Evolutionary conservation across 331 rosid genomes (phyloP).

Genomic region (Cydonia oblonga): DNA sequence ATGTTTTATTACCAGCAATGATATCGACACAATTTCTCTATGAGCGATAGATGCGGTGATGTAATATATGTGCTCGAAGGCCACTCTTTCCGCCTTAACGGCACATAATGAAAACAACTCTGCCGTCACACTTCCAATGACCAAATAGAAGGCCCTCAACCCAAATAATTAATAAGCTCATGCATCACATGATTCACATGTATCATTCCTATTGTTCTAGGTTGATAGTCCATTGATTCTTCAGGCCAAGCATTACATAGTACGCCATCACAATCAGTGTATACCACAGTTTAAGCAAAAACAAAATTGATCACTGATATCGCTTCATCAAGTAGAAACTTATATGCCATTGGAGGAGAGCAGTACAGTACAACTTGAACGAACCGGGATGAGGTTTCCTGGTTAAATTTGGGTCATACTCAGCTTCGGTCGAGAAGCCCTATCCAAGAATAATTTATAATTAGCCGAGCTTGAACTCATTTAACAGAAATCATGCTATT

Average conservation of each 20-base stretch:
- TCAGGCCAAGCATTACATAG: background rate
- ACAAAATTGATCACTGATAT: background rate
- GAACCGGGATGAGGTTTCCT: slow-evolving; percentile 3
- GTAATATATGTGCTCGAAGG: background rate
- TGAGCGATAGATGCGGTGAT: background rate
- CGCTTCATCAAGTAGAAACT: background rate
- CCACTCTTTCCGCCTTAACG: background rate
- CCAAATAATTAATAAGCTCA: background rate
- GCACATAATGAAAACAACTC: too few species aligned
- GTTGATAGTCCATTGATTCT: background rate
- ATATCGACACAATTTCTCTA: background rate
- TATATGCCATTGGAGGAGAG: background rate
- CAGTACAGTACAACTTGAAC: slow-evolving; percentile 5
- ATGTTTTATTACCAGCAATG: background rate
- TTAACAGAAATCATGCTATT: slow-evolving; percentile 7
- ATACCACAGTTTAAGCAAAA: background rate
- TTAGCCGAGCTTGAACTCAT: slow-evolving; percentile 12
- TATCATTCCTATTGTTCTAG: background rate
- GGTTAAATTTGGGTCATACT: slow-evolving; percentile 11
- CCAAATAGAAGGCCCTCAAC: background rate
- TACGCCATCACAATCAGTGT: background rate
- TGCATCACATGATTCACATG: background rate
- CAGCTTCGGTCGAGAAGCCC: slow-evolving; percentile 29
- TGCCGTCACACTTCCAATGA: background rate
- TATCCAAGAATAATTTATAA: slow-evolving; percentile 22